phyloP scores from a whole-genome alignment of 2,329 filamentous ascomycete genomes.

The Aureobasidium namibiae region DNA sequence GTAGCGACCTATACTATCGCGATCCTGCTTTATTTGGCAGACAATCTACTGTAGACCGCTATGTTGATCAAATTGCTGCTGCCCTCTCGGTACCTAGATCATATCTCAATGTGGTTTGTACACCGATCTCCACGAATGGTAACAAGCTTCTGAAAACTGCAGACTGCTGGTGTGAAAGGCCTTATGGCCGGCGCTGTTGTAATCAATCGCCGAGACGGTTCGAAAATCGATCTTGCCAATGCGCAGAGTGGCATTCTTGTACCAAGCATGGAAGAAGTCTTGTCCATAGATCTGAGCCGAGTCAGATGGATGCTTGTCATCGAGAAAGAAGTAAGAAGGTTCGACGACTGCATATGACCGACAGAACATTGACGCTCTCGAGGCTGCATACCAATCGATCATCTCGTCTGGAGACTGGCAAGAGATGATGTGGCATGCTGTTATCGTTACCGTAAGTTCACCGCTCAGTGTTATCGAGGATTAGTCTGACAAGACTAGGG shows the following conservation, averaged over 20 bases:
- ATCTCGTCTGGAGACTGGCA: conserved; percentile 50
- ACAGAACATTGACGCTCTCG: conserved; percentile 15
- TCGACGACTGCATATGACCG: background rate
- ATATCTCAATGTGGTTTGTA: conserved; percentile 60
- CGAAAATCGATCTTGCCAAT: conserved; percentile 31
- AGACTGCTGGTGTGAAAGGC: conserved; percentile 66
- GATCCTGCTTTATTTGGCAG: conserved; percentile 62
- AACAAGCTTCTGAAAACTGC: background rate
- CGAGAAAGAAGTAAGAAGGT: conserved; percentile 61
- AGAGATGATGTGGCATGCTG: conserved; percentile 44
- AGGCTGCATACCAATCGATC: conserved; percentile 70
- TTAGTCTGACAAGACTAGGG: conserved; percentile 41
- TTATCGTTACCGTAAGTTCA: conserved; percentile 55
- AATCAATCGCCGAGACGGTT: conserved; percentile 40
- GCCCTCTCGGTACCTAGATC: conserved; percentile 58
- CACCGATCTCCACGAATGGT: background rate
- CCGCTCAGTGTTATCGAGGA: background rate
- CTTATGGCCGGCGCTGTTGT: conserved; percentile 53
- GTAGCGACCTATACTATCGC: conserved; percentile 75
- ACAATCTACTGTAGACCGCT: conserved; percentile 60
- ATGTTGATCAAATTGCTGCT: conserved; percentile 66
- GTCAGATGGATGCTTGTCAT: conserved; percentile 62
- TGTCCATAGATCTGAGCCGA: conserved; percentile 40
- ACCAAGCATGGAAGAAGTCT: conserved; percentile 45
- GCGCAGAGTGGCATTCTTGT: conserved; percentile 51